Conservation (phyloP, 768 basidiomycete species). For the Boletus edulis region DNA sequence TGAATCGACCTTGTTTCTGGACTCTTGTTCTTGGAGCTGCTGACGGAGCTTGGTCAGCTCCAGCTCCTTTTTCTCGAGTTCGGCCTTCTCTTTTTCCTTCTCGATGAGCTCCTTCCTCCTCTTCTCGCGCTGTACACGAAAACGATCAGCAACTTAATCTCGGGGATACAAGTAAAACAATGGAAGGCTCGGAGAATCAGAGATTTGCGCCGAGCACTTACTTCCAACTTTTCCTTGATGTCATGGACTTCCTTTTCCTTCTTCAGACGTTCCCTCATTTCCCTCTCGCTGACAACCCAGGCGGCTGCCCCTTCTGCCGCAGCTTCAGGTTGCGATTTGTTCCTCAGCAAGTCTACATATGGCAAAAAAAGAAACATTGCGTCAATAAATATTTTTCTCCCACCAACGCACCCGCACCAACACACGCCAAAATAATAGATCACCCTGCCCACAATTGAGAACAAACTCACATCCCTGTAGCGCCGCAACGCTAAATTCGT, state of each 20-base stretch:
- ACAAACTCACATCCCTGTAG: constrained; percentile 80
- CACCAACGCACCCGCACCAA: constrained; percentile 25
- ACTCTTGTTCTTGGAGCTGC: constrained; percentile 53
- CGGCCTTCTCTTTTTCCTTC: constrained; percentile 59
- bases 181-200: constrained; percentile 18
- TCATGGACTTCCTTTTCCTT: constrained; percentile 74
- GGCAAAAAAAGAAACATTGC: not conserved
- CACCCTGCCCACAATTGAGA: constrained; percentile 10
- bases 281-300: constrained; percentile 77
- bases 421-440: constrained; percentile 16
- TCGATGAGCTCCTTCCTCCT: constrained; percentile 41
- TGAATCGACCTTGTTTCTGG: constrained; percentile 43
- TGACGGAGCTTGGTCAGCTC: constrained; percentile 54
- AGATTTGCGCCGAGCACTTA: constrained; percentile 37
- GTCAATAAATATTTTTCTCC: constrained; percentile 27
- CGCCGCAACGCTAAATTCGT: constrained; percentile 86
- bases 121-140: constrained; percentile 37
- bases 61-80: constrained; percentile 62
- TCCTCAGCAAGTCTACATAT: constrained; percentile 67
- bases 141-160: constrained; percentile 3
- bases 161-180: constrained; percentile 2
- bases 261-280: constrained; percentile 69
- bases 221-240: constrained; percentile 62
- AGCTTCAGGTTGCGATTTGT: constrained; percentile 78
- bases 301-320: constrained; percentile 63